Percentiles rank a stretch among this genome's conserved stretches.
Evolutionary conservation across 2,329 filamentous ascomycete species (phyloP).

Genomic region (Chaetomium olivaceum): DNA sequence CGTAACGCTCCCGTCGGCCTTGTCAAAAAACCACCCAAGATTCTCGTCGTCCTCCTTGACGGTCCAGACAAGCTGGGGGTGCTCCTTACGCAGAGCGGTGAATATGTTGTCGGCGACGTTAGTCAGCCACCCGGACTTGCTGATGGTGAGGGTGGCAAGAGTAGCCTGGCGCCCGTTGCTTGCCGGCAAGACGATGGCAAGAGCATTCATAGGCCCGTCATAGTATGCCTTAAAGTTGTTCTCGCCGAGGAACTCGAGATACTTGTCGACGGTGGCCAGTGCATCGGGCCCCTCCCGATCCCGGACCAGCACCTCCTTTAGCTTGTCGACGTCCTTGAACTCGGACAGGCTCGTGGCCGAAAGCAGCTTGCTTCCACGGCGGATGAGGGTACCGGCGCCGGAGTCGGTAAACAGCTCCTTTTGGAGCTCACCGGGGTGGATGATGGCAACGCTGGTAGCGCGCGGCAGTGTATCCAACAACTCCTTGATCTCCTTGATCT

Average conservation of each 20-base stretch:
- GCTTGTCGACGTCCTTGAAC: constrained; percentile 71
- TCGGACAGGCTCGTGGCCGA: constrained; percentile 70
- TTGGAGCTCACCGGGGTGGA: constrained; percentile 91
- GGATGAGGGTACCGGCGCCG: constrained; percentile 88
- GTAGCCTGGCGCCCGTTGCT: constrained; percentile 70
- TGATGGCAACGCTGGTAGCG: constrained; percentile 94
- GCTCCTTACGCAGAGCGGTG: constrained; percentile 88
- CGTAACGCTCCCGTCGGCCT: constrained; percentile 88
- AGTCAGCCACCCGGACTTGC: constrained; percentile 89
- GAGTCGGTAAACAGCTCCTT: constrained; percentile 97
- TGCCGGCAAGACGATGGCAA: constrained; percentile 83
- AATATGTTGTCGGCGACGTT: constrained; percentile 97
- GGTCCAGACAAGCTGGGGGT: constrained; percentile 91
- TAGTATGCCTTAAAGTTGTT: constrained; percentile 90
- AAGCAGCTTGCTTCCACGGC: constrained; percentile 85
- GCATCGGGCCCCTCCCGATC: constrained; percentile 82
- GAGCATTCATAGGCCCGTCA: constrained; percentile 88
- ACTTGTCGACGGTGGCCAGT: constrained; percentile 80
- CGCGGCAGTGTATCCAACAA: constrained; percentile 84
- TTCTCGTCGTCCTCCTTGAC: constrained; percentile 96
- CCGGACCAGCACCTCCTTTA: constrained; percentile 80
- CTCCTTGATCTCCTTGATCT: constrained; percentile 98
- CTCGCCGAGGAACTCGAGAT: constrained; percentile 74
- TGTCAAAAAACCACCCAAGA: constrained; percentile 96
- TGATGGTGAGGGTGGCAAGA: constrained; percentile 87